These are phyloP conservation scores for Ophiosphaerella narmari DNA, from an alignment of 2,329 filamentous ascomycete genomes.

Conservation along the genomic window DNA sequence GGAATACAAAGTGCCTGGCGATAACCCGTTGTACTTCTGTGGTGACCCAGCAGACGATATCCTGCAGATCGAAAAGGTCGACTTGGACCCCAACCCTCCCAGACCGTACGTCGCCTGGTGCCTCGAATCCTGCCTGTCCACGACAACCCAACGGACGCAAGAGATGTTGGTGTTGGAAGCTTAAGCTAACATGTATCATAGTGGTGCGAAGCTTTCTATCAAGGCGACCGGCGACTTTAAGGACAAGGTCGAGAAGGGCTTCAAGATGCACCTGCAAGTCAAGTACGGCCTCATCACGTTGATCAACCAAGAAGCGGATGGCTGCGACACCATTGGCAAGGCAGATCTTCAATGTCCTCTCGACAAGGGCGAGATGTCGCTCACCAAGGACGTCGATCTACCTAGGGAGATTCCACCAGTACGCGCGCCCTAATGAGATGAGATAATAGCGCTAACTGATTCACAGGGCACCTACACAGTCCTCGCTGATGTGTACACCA, in stretches of 20 bases:
- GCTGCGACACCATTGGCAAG: slow-evolving; percentile 87
- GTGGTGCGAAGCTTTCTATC: slow-evolving; percentile 78
- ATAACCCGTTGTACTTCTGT: slow-evolving; percentile 85
- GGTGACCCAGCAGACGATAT: slow-evolving; percentile 70
- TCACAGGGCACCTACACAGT: slow-evolving; percentile 86
- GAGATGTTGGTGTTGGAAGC: not conserved
- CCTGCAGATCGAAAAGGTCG: slow-evolving; percentile 76
- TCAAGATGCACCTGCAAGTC: slow-evolving; percentile 81
- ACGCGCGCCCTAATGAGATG: slow-evolving; percentile 48
- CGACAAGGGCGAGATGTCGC: slow-evolving; percentile 71
- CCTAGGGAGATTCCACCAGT: slow-evolving; percentile 88
- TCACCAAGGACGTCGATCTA: slow-evolving; percentile 83
- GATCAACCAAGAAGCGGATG: slow-evolving; percentile 77
- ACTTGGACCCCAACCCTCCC: slow-evolving; percentile 85
- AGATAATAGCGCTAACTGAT: slow-evolving; percentile 15
- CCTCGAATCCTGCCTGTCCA: too few species aligned
- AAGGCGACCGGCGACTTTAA: slow-evolving; percentile 76
- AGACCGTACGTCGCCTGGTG: slow-evolving; percentile 66
- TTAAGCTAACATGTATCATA: slow-evolving; percentile 46
- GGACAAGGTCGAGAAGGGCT: slow-evolving; percentile 74
- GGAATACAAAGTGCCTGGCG: slow-evolving; percentile 73
- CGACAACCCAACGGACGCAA: not conserved
- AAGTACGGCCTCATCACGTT: slow-evolving; percentile 94
- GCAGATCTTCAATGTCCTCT: slow-evolving; percentile 90
- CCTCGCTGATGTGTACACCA: slow-evolving; percentile 79